phyloP scores from a whole-genome alignment of 2,329 filamentous ascomycete genomes.

The Cryphonectria parasitica region DNA sequence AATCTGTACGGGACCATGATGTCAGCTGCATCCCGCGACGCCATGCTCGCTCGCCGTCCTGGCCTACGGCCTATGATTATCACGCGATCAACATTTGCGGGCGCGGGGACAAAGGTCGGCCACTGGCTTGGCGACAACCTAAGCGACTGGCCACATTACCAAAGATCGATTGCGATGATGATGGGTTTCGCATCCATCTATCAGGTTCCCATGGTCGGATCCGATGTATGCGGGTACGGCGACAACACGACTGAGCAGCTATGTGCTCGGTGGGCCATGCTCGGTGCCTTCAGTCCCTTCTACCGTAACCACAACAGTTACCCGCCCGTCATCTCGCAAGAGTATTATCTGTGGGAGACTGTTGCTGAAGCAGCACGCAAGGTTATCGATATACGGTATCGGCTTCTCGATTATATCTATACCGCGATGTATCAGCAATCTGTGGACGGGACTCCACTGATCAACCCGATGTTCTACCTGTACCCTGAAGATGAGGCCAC shows the following conservation, averaged over 20 bases:
- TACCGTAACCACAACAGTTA: slow-evolving; percentile 72
- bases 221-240: slow-evolving; percentile 79
- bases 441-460: slow-evolving; percentile 63
- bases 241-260: slow-evolving; percentile 68
- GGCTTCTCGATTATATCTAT: slow-evolving; percentile 75
- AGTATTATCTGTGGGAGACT: slow-evolving; percentile 70
- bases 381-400: slow-evolving; percentile 71
- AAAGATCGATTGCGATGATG: slow-evolving; percentile 60
- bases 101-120: slow-evolving; percentile 67
- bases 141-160: slow-evolving; percentile 61
- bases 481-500: slow-evolving; percentile 58
- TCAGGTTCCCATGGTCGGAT: slow-evolving; percentile 70
- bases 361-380: slow-evolving; percentile 65
- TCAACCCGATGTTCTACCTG: slow-evolving; percentile 71
- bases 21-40: slow-evolving; percentile 65
- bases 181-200: slow-evolving; percentile 67
- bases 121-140: slow-evolving; percentile 65
- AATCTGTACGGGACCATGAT: slow-evolving; percentile 67
- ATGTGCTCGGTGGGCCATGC: slow-evolving; percentile 74
- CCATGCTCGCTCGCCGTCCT: slow-evolving; percentile 70
- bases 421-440: slow-evolving; percentile 68
- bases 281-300: slow-evolving; percentile 76
- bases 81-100: slow-evolving; percentile 76
- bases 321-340: slow-evolving; percentile 57
- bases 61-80: slow-evolving; percentile 70